These are phyloP conservation scores for Tylopilus sp. DNA, from an alignment of 768 basidiomycete species.

Conservation along the genomic window DNA sequence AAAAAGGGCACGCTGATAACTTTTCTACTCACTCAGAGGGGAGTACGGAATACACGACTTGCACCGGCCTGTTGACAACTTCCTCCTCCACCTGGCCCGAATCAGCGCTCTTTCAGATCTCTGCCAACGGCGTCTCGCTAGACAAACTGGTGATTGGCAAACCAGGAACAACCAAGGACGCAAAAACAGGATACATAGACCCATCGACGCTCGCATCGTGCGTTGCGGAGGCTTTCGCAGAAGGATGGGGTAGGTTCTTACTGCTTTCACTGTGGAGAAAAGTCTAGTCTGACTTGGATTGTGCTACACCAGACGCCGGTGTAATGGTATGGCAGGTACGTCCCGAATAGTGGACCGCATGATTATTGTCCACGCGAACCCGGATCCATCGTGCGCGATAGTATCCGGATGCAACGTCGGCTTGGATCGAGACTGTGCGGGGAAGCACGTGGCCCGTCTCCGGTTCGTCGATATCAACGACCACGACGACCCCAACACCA, in stretches of 20 bases:
- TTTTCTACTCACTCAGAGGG: constrained; percentile 45
- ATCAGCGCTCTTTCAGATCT: constrained; percentile 53
- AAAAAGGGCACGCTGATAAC: background rate
- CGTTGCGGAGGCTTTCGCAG: constrained; percentile 52
- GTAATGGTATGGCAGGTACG: constrained; percentile 43
- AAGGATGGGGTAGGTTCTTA: constrained; percentile 52
- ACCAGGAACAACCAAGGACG: constrained; percentile 40
- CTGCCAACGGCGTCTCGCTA: constrained; percentile 41
- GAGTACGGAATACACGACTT: constrained; percentile 59
- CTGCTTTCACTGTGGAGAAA: background rate
- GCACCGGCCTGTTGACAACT: constrained; percentile 50
- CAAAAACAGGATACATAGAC: constrained; percentile 54
- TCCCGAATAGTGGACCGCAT: background rate
- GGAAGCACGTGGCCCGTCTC: constrained; percentile 34
- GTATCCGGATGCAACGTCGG: constrained; percentile 38
- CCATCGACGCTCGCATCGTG: constrained; percentile 58
- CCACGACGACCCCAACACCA: constrained; percentile 14
- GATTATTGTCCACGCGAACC: background rate
- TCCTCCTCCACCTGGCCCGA: constrained; percentile 63
- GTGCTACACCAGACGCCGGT: constrained; percentile 29
- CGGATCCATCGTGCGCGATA: background rate
- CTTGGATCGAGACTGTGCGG: constrained; percentile 41
- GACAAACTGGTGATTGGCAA: constrained; percentile 58
- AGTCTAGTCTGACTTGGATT: background rate
- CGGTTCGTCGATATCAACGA: background rate